These are phyloP conservation scores for Exophiala dermatitidis DNA, from an alignment of 2,329 filamentous ascomycete genomes.

Conservation along the genomic window DNA sequence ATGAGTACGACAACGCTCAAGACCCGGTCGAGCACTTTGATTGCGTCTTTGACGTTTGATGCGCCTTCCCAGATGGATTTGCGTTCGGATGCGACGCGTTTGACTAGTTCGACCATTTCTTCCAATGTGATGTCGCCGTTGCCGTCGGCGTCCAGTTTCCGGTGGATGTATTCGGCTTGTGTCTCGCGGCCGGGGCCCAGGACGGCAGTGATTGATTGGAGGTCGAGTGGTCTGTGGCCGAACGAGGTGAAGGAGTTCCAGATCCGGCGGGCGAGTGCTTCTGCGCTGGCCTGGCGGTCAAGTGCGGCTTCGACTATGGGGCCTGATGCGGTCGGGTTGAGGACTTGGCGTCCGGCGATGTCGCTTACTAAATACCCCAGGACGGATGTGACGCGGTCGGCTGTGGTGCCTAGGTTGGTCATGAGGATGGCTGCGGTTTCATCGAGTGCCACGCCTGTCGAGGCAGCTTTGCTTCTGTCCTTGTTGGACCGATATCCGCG, in stretches of 20 bases:
- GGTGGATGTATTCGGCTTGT: slow-evolving; percentile 31
- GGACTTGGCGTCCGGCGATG: slow-evolving; percentile 13
- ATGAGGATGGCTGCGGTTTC: slow-evolving; percentile 14
- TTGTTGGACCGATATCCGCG: slow-evolving; percentile 9
- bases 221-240: slow-evolving; percentile 26
- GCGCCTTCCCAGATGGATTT: slow-evolving; percentile 30
- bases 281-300: slow-evolving; percentile 28
- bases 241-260: slow-evolving; percentile 31
- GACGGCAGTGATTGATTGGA: slow-evolving; percentile 29
- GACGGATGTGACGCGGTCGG: slow-evolving; percentile 13
- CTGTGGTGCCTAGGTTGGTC: slow-evolving; percentile 13
- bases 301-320: slow-evolving; percentile 28
- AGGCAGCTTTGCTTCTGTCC: not conserved
- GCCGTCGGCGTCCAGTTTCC: slow-evolving; percentile 30
- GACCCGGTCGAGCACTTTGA: slow-evolving; percentile 32
- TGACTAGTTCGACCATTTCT: slow-evolving; percentile 32
- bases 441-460: not conserved
- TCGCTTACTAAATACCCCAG: slow-evolving; percentile 14
- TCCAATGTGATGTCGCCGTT: slow-evolving; percentile 33
- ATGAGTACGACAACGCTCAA: slow-evolving; percentile 27
- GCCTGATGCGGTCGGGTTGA: slow-evolving; percentile 26
- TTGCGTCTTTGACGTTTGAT: slow-evolving; percentile 32
- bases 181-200: slow-evolving; percentile 25
- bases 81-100: slow-evolving; percentile 29
- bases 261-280: slow-evolving; percentile 31